Percentiles rank a stretch among this genome's conserved stretches.
Conservation (phyloP, 1,284 basidiomycete species). For the Tilletiopsis washingtonensis region DNA sequence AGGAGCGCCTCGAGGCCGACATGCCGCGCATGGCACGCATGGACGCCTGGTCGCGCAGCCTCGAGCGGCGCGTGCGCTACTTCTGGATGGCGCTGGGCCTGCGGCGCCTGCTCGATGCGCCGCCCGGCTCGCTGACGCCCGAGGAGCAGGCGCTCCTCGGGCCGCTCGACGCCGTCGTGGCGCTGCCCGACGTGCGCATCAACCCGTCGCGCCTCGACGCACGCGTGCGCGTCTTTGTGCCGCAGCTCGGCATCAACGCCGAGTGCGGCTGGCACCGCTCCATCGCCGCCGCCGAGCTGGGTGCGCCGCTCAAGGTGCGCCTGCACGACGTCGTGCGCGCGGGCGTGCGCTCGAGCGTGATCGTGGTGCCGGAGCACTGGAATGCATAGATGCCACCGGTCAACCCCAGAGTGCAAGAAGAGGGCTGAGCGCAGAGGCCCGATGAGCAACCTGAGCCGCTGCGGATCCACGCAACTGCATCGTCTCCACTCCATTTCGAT, state of each 20-base stretch:
- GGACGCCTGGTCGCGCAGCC: slow-evolving; percentile 16
- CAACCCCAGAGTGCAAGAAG: too few relatives aligned
- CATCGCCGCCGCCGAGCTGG: neutral
- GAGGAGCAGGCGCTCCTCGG: neutral
- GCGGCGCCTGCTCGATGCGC: slow-evolving; percentile 6
- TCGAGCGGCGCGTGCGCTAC: slow-evolving; percentile 12
- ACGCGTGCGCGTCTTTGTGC: slow-evolving; percentile 10
- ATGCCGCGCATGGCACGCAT: slow-evolving; percentile 23
- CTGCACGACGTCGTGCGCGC: neutral
- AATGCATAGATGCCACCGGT: too few relatives aligned
- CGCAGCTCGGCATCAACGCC: neutral
- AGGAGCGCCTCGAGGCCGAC: slow-evolving; percentile 4
- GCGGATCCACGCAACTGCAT: too few relatives aligned
- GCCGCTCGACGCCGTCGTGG: slow-evolving; percentile 13
- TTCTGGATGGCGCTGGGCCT: slow-evolving; percentile 23
- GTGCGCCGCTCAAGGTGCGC: neutral
- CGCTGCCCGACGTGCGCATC: slow-evolving; percentile 16
- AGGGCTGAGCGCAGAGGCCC: too few relatives aligned
- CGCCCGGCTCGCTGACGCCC: neutral
- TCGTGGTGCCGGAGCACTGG: too few relatives aligned
- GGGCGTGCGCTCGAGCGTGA: too few relatives aligned
- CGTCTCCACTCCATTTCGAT: too few relatives aligned
- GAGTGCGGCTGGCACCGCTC: neutral
- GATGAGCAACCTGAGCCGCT: too few relatives aligned
- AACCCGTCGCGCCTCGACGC: slow-evolving; percentile 9